Percentiles rank a stretch among this genome's conserved stretches.
Conservation (phyloP, 495 filamentous ascomycete species). For the Neurospora sp. region DNA sequence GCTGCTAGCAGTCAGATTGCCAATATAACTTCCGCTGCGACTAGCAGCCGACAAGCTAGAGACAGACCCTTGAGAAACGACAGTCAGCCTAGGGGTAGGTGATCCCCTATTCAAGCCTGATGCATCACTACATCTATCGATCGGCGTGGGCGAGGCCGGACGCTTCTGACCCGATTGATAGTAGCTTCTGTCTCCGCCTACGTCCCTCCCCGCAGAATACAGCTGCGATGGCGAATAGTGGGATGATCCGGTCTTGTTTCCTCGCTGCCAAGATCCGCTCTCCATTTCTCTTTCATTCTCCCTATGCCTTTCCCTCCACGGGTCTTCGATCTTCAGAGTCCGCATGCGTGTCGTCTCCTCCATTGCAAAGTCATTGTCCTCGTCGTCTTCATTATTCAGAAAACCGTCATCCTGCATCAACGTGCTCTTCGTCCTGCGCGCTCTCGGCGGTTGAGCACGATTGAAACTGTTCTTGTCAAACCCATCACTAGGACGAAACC, state of each 20-base stretch:
- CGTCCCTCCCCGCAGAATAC: constrained; percentile 14
- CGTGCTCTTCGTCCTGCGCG: constrained; percentile 42
- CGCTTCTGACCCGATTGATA: constrained; percentile 56
- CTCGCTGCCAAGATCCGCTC: not conserved
- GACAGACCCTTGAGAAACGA: constrained; percentile 53
- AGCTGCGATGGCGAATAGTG: constrained; percentile 19
- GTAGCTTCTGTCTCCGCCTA: constrained; percentile 18
- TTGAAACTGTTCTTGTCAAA: constrained; percentile 34
- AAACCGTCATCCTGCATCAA: constrained; percentile 28
- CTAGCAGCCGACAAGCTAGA: constrained; percentile 64
- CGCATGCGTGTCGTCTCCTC: constrained; percentile 52
- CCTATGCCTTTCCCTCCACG: constrained; percentile 22
- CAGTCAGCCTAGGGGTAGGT: constrained; percentile 48
- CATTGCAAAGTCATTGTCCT: constrained; percentile 55
- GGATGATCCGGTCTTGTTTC: not conserved
- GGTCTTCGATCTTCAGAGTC: constrained; percentile 49
- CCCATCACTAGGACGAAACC: not conserved
- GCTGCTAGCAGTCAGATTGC: constrained; percentile 58
- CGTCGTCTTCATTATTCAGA: constrained; percentile 36
- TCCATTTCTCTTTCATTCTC: constrained; percentile 10
- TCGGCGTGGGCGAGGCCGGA: constrained; percentile 68
- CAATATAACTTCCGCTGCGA: constrained; percentile 67
- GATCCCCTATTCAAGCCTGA: constrained; percentile 40
- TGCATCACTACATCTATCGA: constrained; percentile 58
- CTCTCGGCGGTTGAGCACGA: constrained; percentile 50